Conservation (phyloP, 768 basidiomycete genomes). For the Thelephora ganbajun region DNA sequence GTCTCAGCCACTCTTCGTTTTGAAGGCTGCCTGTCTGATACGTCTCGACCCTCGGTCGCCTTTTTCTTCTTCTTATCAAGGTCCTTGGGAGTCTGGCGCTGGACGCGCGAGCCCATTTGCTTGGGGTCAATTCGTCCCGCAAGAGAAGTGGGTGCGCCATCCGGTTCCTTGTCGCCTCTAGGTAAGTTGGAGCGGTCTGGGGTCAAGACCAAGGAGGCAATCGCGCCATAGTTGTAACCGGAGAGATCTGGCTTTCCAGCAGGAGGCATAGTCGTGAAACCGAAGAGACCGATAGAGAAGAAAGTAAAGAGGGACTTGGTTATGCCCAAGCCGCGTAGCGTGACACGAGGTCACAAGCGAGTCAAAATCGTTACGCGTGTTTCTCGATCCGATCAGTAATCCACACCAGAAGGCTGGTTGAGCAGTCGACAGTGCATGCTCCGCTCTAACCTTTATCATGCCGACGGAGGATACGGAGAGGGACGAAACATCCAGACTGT, state of each 20-base stretch:
- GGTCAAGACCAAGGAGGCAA: conserved; percentile 90
- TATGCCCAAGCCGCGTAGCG: conserved; percentile 3
- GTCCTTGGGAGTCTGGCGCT: conserved; percentile 74
- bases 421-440: too few relatives aligned
- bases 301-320: conserved; percentile 1
- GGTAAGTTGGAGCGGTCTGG: conserved; percentile 73
- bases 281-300: background rate
- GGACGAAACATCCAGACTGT: too few relatives aligned
- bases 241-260: conserved; percentile 64
- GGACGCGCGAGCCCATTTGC: conserved; percentile 89
- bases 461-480: too few relatives aligned
- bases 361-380: too few relatives aligned
- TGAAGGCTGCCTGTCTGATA: conserved; percentile 37
- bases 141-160: conserved; percentile 89
- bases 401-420: too few relatives aligned
- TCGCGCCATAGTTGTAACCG: conserved; percentile 91
- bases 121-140: conserved; percentile 79
- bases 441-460: too few relatives aligned
- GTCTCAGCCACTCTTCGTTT: conserved; percentile 46
- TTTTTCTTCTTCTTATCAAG: conserved; percentile 90
- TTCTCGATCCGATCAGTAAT: too few relatives aligned
- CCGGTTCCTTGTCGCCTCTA: conserved; percentile 87
- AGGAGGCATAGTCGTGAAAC: conserved; percentile 21
- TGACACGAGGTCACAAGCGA: background rate
- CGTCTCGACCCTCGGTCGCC: conserved; percentile 45